These are phyloP conservation scores for Suillus ampliporus DNA, from an alignment of 768 basidiomycete genomes.

Conservation along the genomic window DNA sequence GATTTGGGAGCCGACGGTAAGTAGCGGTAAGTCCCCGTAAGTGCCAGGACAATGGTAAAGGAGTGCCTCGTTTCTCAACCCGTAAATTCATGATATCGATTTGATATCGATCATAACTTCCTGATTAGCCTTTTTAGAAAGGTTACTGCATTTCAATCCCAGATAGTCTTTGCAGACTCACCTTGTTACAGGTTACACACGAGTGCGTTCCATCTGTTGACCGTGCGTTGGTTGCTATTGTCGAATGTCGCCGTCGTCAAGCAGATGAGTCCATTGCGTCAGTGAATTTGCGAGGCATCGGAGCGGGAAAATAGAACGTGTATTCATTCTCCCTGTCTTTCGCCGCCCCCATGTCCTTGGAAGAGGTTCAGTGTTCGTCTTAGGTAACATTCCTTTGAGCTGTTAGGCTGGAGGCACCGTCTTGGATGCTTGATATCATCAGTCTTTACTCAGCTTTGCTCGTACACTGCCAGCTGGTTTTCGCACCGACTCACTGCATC, in stretches of 20 bases:
- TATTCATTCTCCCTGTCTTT: slow-evolving; percentile 5
- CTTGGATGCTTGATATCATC: slow-evolving; percentile 11
- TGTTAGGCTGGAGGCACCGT: neutral
- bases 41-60: too few relatives aligned
- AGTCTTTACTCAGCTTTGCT: slow-evolving; percentile 17
- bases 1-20: too few relatives aligned
- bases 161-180: neutral
- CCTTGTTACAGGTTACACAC: slow-evolving; percentile 7
- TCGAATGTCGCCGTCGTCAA: slow-evolving; percentile 15
- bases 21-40: too few relatives aligned
- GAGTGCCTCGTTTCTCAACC: too few relatives aligned
- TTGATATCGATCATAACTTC: slow-evolving; percentile 3
- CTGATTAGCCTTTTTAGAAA: slow-evolving; percentile 1
- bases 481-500: slow-evolving; percentile 9
- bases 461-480: slow-evolving; percentile 17
- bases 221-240: slow-evolving; percentile 7
- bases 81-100: too few relatives aligned
- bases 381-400: neutral
- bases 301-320: neutral
- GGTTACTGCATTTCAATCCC: neutral
- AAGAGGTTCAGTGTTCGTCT: slow-evolving; percentile 4
- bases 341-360: neutral
- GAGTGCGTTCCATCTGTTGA: neutral
- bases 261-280: slow-evolving; percentile 10
- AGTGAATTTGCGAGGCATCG: neutral